These are phyloP conservation scores for Phytopythium ostracodes DNA, from an alignment of 352 stramenopile species.

Conservation along the genomic window DNA sequence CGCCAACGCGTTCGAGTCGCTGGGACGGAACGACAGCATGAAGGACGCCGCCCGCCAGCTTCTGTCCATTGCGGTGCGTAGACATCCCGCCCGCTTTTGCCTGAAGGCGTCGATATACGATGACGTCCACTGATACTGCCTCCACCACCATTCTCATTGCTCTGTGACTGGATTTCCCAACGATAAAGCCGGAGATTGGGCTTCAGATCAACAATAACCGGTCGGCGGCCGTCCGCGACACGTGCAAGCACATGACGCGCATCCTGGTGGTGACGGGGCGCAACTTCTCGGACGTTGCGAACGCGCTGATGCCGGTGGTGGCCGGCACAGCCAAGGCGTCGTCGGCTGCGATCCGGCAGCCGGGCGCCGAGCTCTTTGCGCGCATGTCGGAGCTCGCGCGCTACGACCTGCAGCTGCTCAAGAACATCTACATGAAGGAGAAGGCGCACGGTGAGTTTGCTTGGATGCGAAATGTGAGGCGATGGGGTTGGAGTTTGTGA, in stretches of 20 bases:
- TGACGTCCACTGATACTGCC: conserved; percentile 8
- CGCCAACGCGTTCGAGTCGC: conserved; percentile 36
- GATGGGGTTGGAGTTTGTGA: background rate
- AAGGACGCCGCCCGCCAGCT: conserved; percentile 35
- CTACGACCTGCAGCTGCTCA: conserved; percentile 53
- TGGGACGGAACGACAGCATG: conserved; percentile 17
- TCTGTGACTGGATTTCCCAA: conserved; percentile 1
- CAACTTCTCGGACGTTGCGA: conserved; percentile 55
- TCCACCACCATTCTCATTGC: background rate
- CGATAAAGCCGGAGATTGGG: conserved; percentile 32
- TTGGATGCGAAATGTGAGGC: background rate
- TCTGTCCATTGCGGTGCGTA: conserved; percentile 37
- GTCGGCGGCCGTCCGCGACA: conserved; percentile 49
- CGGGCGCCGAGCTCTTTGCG: conserved; percentile 42
- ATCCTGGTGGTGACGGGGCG: conserved; percentile 39
- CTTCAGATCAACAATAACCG: conserved; percentile 37
- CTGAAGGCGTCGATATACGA: conserved; percentile 1
- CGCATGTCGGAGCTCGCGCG: conserved; percentile 51
- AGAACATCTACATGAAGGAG: conserved; percentile 34
- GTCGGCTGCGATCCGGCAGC: conserved; percentile 45
- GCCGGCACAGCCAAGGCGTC: conserved; percentile 47
- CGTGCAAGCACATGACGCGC: conserved; percentile 39
- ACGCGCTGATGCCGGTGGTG: conserved; percentile 46
- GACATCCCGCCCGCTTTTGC: background rate
- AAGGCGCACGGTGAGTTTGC: conserved; percentile 31